Conservation (phyloP, 495 filamentous ascomycete species). For the Xylaria telfairii region DNA sequence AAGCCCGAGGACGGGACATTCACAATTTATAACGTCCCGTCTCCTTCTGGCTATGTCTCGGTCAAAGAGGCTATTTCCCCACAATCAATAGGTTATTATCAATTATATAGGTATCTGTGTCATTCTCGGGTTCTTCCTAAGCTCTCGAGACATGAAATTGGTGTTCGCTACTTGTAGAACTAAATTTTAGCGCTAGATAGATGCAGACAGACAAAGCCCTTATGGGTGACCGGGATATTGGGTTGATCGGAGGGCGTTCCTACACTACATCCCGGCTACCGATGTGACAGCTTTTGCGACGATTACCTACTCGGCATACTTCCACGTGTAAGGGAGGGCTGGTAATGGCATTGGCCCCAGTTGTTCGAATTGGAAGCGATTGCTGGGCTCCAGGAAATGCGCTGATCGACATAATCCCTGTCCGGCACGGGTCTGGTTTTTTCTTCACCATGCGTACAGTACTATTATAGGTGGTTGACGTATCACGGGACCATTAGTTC, state of each 20-base stretch:
- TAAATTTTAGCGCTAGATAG: background rate
- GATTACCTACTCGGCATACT: background rate
- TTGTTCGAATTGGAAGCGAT: constrained; percentile 10
- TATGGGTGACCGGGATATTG: background rate
- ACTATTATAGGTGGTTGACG: background rate
- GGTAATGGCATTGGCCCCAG: background rate
- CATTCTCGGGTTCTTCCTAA: constrained; percentile 1
- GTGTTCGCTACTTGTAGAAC: background rate
- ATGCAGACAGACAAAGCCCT: background rate
- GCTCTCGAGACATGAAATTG: constrained; percentile 16
- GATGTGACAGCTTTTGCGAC: background rate
- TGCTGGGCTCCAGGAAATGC: constrained; percentile 40
- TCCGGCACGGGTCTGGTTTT: constrained; percentile 8
- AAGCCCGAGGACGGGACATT: background rate
- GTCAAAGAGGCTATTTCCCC: background rate
- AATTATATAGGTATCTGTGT: background rate
- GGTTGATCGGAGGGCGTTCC: background rate
- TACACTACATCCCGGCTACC: background rate
- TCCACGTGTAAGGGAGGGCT: constrained; percentile 11
- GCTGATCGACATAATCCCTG: constrained; percentile 43
- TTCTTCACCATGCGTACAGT: background rate
- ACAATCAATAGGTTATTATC: background rate
- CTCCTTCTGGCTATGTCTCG: background rate
- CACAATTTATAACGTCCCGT: background rate
- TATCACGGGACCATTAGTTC: background rate